Evolutionary conservation across 768 basidiomycete genomes (phyloP), one percentile per base, ranked within the genome.

Genomic region (Suillus hirtellus): DNA sequence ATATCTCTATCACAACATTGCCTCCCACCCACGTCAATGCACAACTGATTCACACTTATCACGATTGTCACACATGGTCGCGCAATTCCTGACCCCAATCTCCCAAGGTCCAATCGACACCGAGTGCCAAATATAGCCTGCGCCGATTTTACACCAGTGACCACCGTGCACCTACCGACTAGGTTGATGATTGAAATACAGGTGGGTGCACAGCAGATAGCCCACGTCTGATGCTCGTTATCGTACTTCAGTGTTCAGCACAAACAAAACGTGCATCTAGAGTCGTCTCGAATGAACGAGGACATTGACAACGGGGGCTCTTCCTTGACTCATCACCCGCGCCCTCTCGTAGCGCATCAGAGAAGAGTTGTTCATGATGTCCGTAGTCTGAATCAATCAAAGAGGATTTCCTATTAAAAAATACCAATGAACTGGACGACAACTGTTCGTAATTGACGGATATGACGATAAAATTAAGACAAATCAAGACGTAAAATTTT

Each of bases 61-160:
- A 31, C 19, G 27, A 27, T 19, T 58, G 24, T 42, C 40, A 11
- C 55, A 42, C 56, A 42, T 42, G 40, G 27, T 31, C 17, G 40
- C 24, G 5, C 56, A 58, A 54, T 40, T 40, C 38, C 24, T 58
- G 38, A 58, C 24, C 24, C 8, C 38, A 4, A 38, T 56, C 14
- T 56, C 38, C 24, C 38, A 56, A 56, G 24, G 55, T 24, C 17
- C 17, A 19, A 19, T 42, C 24, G 38, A 58, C 10, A 58, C 15
- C 24, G 56, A 17, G 27, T 27, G 27, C 56, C 56, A 43, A 58
- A 58, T 58, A 58, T 58, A 42, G 27, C 56, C 40, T 27, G 38
- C 10, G 21, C 14, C 4, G 8, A 24, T 17, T 24, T 24, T 24
- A 31, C 9, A 52, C 50, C 24, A 31, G 14, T 21, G 31, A 50